A percentile compares a stretch with the other conserved stretches of the same genome.
phyloP scores from a whole-genome alignment of 805 yeast genomes.

The Kuraishia ogatae region DNA sequence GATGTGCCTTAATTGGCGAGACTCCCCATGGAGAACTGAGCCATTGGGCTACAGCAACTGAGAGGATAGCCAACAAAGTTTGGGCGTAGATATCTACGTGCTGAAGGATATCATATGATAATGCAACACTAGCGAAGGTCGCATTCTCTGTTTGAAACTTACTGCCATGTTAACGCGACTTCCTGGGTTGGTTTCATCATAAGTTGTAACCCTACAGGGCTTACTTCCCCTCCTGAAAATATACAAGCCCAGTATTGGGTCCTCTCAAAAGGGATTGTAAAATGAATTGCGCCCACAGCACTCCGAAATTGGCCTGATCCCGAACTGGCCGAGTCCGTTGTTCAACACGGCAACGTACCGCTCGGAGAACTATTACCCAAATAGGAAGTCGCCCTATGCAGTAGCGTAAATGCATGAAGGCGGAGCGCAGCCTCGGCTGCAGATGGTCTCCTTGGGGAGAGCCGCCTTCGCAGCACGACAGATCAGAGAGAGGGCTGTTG shows the following conservation, averaged over 20 bases:
- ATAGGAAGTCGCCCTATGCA: not conserved
- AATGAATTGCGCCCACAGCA: not conserved
- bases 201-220: not conserved
- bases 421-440: not conserved
- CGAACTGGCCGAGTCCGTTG: not conserved
- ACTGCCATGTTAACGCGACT: not conserved
- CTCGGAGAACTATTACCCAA: not conserved
- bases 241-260: not conserved
- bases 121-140: too few relatives aligned
- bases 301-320: not conserved
- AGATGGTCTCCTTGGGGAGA: not conserved
- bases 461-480: not conserved
- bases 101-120: too few relatives aligned
- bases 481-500: not conserved
- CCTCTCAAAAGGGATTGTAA: not conserved
- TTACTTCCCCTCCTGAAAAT: not conserved
- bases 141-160: not conserved
- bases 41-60: too few relatives aligned
- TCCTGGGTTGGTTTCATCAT: not conserved
- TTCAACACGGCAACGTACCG: not conserved
- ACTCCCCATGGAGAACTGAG: too few relatives aligned
- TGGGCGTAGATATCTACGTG: too few relatives aligned
- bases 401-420: not conserved
- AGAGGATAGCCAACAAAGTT: too few relatives aligned
- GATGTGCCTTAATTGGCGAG: not conserved